Conservation (phyloP, 2,329 filamentous ascomycete species). For the Fusarium pininemorale region DNA sequence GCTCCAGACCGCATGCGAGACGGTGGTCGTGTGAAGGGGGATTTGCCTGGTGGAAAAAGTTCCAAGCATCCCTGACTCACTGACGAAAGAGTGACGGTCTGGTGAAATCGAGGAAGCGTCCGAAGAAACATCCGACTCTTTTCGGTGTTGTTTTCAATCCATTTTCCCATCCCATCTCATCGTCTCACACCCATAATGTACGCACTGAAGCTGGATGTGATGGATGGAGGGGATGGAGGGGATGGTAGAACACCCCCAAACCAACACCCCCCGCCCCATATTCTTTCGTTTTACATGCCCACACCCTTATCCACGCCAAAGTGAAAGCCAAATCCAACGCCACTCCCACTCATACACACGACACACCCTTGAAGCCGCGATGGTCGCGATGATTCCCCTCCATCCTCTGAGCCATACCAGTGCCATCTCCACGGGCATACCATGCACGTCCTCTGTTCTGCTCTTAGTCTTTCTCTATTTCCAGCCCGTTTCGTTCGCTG, state of each 20-base stretch:
- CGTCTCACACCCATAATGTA: slow-evolving; percentile 25
- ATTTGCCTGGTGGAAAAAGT: slow-evolving; percentile 10
- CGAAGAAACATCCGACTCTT: slow-evolving; percentile 6
- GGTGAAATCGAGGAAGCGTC: slow-evolving; percentile 8
- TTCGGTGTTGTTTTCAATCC: slow-evolving; percentile 34
- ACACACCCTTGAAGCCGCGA: slow-evolving; percentile 26
- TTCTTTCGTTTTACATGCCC: not conserved
- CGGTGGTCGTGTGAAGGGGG: slow-evolving; percentile 12
- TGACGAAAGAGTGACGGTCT: not conserved
- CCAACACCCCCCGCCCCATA: slow-evolving; percentile 1
- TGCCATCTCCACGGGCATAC: slow-evolving; percentile 36
- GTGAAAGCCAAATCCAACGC: slow-evolving; percentile 6
- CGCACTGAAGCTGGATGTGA: slow-evolving; percentile 2
- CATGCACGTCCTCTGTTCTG: slow-evolving; percentile 29
- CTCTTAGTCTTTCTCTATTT: slow-evolving; percentile 29
- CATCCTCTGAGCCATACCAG: slow-evolving; percentile 13
- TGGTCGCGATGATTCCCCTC: slow-evolving; percentile 17
- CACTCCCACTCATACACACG: slow-evolving; percentile 18
- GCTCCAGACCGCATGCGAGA: slow-evolving; percentile 30
- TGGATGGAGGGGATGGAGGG: not conserved
- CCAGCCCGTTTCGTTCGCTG: slow-evolving; percentile 26
- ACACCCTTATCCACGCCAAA: slow-evolving; percentile 4
- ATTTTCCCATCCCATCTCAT: not conserved
- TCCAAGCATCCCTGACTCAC: slow-evolving; percentile 21
- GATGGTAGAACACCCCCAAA: not conserved